A percentile compares a stretch with the other conserved stretches of the same genome.
Conservation (phyloP, 768 basidiomycete species). For the Calvatia gigantea region DNA sequence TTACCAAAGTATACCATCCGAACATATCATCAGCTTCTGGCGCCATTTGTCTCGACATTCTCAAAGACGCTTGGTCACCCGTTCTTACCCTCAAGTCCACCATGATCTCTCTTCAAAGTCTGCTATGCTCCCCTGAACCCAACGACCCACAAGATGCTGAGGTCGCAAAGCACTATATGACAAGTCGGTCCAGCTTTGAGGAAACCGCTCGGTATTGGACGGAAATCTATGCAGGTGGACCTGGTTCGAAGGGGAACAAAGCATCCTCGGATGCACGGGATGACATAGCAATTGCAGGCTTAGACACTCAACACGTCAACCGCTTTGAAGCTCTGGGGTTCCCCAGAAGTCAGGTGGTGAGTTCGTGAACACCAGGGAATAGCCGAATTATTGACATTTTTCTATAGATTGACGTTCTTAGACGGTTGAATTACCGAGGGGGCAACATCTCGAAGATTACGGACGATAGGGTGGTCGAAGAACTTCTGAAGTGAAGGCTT, state of each 20-base stretch:
- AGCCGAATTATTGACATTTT: slow-evolving; percentile 5
- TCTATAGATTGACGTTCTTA: slow-evolving; percentile 79
- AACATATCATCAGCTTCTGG: slow-evolving; percentile 94
- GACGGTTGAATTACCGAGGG: slow-evolving; percentile 84
- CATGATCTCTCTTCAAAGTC: slow-evolving; percentile 88
- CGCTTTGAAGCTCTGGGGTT: slow-evolving; percentile 85
- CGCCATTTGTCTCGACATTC: slow-evolving; percentile 90
- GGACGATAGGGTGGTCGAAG: slow-evolving; percentile 84
- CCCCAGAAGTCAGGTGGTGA: slow-evolving; percentile 77
- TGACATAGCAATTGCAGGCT: slow-evolving; percentile 75
- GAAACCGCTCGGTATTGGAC: slow-evolving; percentile 95
- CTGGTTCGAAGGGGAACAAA: slow-evolving; percentile 42
- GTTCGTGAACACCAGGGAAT: slow-evolving; percentile 28
- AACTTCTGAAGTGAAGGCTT: slow-evolving; percentile 75
- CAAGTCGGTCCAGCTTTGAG: slow-evolving; percentile 82
- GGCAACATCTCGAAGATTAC: slow-evolving; percentile 74
- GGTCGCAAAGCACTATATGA: slow-evolving; percentile 95
- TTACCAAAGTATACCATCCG: slow-evolving; percentile 95
- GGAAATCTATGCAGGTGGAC: slow-evolving; percentile 83
- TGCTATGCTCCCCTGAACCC: slow-evolving; percentile 92
- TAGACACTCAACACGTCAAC: slow-evolving; percentile 80
- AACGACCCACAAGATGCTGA: slow-evolving; percentile 98
- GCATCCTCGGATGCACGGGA: slow-evolving; percentile 44
- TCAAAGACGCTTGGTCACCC: slow-evolving; percentile 90
- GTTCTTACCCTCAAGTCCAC: slow-evolving; percentile 96